A percentile compares a stretch with the other conserved stretches of the same genome.
phyloP scores from a whole-genome alignment of 805 yeast genomes.

The Starmerella sirachaensis region DNA sequence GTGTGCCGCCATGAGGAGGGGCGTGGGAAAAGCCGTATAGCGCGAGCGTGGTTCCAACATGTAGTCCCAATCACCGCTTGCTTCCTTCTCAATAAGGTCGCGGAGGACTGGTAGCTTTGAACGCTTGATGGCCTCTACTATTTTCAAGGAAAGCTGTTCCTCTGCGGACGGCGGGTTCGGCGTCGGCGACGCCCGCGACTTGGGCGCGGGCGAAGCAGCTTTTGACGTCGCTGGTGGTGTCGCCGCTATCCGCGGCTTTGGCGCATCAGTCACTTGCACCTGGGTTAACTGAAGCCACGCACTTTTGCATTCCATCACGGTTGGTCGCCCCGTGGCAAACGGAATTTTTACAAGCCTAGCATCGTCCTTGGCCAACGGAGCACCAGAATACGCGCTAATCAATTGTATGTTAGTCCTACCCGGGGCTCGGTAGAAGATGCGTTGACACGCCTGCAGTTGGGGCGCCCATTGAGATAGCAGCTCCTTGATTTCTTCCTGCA shows the following conservation, averaged over 20 bases:
- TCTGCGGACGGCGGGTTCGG: conserved; percentile 19
- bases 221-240: neutral
- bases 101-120: conserved; percentile 67
- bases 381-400: conserved; percentile 50
- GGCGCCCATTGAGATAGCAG: conserved; percentile 54
- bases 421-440: conserved; percentile 69
- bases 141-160: conserved; percentile 46
- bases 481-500: conserved; percentile 64
- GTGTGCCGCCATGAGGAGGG: conserved; percentile 66
- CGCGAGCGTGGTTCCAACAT: conserved; percentile 42
- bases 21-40: conserved; percentile 51
- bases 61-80: conserved; percentile 40
- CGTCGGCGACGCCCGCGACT: conserved; percentile 5
- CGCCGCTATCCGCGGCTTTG: conserved; percentile 34
- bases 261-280: conserved; percentile 42
- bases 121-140: conserved; percentile 50
- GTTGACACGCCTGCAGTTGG: conserved; percentile 44
- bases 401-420: conserved; percentile 56
- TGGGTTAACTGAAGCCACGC: conserved; percentile 75
- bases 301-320: conserved; percentile 61
- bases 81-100: conserved; percentile 46
- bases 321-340: conserved; percentile 81
- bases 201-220: conserved; percentile 19
- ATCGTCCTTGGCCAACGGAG: conserved; percentile 46
- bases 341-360: conserved; percentile 61